Percentiles rank a stretch among this genome's conserved stretches.
phyloP scores from a whole-genome alignment of 2,329 filamentous ascomycete genomes.

The Fusarium fujikuroi region DNA sequence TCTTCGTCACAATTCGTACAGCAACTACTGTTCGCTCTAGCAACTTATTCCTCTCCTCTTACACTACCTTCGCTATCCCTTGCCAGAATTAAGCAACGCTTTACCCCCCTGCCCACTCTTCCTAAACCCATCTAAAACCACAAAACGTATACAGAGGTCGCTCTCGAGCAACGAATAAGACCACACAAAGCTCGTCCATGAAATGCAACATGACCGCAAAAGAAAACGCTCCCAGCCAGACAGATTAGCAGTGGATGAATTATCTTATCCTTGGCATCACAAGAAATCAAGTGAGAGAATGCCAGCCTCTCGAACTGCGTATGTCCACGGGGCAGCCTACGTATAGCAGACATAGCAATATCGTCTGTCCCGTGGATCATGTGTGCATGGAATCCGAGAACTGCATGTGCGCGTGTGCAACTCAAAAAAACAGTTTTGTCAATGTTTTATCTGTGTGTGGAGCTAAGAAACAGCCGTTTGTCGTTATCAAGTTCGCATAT shows the following conservation, averaged over 20 bases:
- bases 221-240: constrained; percentile 30
- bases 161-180: constrained; percentile 33
- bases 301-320: constrained; percentile 31
- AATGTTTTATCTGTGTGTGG: constrained; percentile 54
- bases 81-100: constrained; percentile 27
- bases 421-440: constrained; percentile 47
- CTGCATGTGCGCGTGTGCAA: constrained; percentile 30
- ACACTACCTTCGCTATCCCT: constrained; percentile 7
- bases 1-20: constrained; percentile 14
- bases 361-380: constrained; percentile 36
- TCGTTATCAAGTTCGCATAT: constrained; percentile 54
- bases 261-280: constrained; percentile 37
- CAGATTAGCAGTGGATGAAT: constrained; percentile 28
- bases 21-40: constrained; percentile 30
- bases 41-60: constrained; percentile 12
- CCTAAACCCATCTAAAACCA: constrained; percentile 21
- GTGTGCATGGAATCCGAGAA: constrained; percentile 38
- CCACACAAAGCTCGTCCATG: constrained; percentile 30
- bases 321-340: constrained; percentile 40
- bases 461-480: constrained; percentile 57
- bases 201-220: constrained; percentile 29
- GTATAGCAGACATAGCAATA: constrained; percentile 30
- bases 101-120: neutral
- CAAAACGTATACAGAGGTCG: constrained; percentile 39
- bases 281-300: constrained; percentile 32